Evolutionary conservation across 441 rosid genomes (phyloP), one percentile per base, ranked within the genome.

Genomic region (Jatropha multifida): DNA sequence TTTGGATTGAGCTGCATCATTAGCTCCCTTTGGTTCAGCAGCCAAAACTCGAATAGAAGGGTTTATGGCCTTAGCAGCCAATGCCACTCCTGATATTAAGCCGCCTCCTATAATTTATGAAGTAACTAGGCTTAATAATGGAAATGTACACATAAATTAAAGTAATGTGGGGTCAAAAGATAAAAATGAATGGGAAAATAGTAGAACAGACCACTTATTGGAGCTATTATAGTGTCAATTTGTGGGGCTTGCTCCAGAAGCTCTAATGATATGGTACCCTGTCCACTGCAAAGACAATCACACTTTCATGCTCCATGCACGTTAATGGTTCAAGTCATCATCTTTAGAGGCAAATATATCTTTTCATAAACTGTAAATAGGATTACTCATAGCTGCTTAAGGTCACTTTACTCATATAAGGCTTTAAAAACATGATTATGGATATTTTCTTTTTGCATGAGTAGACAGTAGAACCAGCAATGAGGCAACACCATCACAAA

Each of bases 1-100:
- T 86, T 94, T 92, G 27, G 98, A 94, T 83, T 77, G 89, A 82
- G 93, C 92, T 13, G 93, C 97, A 85, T 91, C 98, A 83, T 90
- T 87, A 26, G 98, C 97, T 80, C 95, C 97, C 78, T 44, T 81
- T 5, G 98, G 97, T 81, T 94, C 98, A 51, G 97, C 97, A 8
- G 95, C 98, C 65, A 94, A 85, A 84, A 92, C 71, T 77, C 86
- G 87, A 74, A 94, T 80, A 65, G 83, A 86, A 5, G 97, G 98
- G 83, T 94, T 92, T 71, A 92, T 81, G 13, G 97, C 84, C 83
- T 94, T 94, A 51, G 98, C 94, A 73, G 97, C 94, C 83, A 94
- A 75, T n/a, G 98, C 89, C 83, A 92, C 92, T 76, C 97, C 97
- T 41, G 97, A 91, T 78, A 90, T 91, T 84, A 90, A 79, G 60